Base-by-base conservation (phyloP, 1,284 basidiomycete genomes). In the Cryptococcus sp. region DNA sequence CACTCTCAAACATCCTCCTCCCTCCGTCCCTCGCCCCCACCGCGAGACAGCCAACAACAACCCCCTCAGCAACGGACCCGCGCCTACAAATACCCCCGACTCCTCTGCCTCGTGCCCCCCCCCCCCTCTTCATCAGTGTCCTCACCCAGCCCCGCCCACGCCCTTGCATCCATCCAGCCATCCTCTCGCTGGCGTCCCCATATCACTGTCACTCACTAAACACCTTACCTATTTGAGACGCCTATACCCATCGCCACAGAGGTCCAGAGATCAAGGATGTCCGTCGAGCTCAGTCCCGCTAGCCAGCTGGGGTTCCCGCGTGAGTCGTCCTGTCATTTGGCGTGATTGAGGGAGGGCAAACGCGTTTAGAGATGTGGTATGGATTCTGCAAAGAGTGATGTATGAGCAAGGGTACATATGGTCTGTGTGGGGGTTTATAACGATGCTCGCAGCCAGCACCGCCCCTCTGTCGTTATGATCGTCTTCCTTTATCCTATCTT, bases 241-340 rank as follows among this genome's bases (percentile, higher is more conserved):
- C 1, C 16, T 11, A 37, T 6, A 46, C 33, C 33, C 12, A 49
- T n/a, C 24, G 35, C 33, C 47, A 49, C n/a, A n/a, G 28, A 3
- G 35, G 47, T 35, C 18, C 15, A 46, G 33, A n/a, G 20, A 33
- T 7, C n/a, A 40, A 64, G 18, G 15, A 80, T 80, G 79, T 79
- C 79, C 18, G 79, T 80, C 64, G 73, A 76, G 45, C 77, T 83
- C 52, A 76, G 73, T 52, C 82, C 82, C 28, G 72, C 77, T 46
- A 69, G 70, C 59, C 80, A 81, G 70, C 77, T 83, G 56, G 81
- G 80, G 59, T 83, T 83, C 66, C 78, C 78, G 54, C 78, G 82
- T 83, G 57, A 72, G 80, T 78, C n/a, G 4, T 40, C n/a, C 5
- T 12, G 46, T 51, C 33, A 39, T 13, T 39, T 21, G 28, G 33